phyloP scores from a whole-genome alignment of 1,284 basidiomycete species.

The Trichosporon sp. region DNA sequence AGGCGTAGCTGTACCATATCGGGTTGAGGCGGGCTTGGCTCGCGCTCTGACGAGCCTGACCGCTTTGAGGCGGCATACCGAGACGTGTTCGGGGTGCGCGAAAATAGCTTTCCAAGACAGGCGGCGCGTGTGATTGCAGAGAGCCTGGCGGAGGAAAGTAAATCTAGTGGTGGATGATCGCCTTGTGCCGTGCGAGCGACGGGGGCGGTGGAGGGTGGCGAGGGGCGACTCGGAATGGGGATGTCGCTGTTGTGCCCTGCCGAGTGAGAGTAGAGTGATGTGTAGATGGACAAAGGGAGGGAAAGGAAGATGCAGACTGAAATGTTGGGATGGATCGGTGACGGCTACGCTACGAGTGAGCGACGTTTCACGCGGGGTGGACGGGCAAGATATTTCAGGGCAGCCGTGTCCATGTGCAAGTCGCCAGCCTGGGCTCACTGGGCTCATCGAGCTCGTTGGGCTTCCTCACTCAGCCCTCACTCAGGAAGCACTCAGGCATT shows the following conservation, averaged over 20 bases:
- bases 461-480: too few relatives aligned
- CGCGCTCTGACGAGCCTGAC: slow-evolving; percentile 21
- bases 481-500: not conserved
- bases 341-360: not conserved
- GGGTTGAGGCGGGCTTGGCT: slow-evolving; percentile 48
- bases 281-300: not conserved
- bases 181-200: slow-evolving; percentile 1
- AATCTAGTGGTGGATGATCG: not conserved
- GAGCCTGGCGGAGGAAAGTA: not conserved
- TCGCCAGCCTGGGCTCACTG: too few relatives aligned
- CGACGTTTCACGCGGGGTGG: slow-evolving; percentile 2
- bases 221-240: not conserved
- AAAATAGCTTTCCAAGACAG: not conserved
- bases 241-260: not conserved
- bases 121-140: not conserved
- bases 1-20: slow-evolving; percentile 56
- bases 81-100: not conserved
- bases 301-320: not conserved
- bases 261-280: not conserved
- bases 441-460: too few relatives aligned
- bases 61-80: slow-evolving; percentile 13
- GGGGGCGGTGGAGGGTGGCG: not conserved
- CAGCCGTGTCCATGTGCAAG: slow-evolving; percentile 8
- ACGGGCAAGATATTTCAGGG: slow-evolving; percentile 3
- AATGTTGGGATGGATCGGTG: not conserved